phyloP scores from a whole-genome alignment of 306 rosid genomes.

The Canavalia gladiata region DNA sequence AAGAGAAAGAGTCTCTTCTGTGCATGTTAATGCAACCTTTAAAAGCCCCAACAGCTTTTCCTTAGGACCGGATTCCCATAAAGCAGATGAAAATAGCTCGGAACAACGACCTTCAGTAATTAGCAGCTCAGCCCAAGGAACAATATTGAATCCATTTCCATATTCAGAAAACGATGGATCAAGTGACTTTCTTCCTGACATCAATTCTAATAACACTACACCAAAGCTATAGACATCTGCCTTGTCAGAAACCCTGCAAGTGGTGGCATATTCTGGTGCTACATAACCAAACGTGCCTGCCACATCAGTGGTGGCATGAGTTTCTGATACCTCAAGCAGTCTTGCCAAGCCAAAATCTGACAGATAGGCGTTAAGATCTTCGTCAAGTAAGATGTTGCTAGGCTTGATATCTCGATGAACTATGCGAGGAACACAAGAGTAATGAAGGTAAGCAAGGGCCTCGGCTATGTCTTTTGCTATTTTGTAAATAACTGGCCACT shows the following conservation, averaged over 20 bases:
- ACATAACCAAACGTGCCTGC: constrained; percentile 85
- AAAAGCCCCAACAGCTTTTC: constrained; percentile 58
- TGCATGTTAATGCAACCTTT: constrained; percentile 60
- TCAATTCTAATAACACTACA: constrained; percentile 72
- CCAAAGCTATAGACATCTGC: constrained; percentile 81
- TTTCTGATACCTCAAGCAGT: constrained; percentile 73
- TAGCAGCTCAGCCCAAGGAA: constrained; percentile 72
- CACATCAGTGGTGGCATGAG: constrained; percentile 82
- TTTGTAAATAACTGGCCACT: constrained; percentile 68
- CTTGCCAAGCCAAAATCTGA: constrained; percentile 81
- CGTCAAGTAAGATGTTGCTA: constrained; percentile 79
- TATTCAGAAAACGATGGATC: constrained; percentile 75
- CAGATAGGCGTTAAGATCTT: constrained; percentile 67
- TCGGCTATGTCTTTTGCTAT: constrained; percentile 71
- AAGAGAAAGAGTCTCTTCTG: constrained; percentile 57
- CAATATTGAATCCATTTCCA: constrained; percentile 79
- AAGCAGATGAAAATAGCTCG: constrained; percentile 56
- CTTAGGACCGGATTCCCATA: constrained; percentile 66
- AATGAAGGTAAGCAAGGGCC: constrained; percentile 76
- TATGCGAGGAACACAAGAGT: constrained; percentile 74
- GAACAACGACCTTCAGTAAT: constrained; percentile 58
- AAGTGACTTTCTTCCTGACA: constrained; percentile 72
- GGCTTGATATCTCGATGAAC: constrained; percentile 85
- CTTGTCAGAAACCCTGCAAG: constrained; percentile 76
- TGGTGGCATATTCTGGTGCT: constrained; percentile 83